Evolutionary conservation across 352 stramenopile species (phyloP), one percentile per base, ranked within the genome.

Genomic region (Phytophthora colocasiae): DNA sequence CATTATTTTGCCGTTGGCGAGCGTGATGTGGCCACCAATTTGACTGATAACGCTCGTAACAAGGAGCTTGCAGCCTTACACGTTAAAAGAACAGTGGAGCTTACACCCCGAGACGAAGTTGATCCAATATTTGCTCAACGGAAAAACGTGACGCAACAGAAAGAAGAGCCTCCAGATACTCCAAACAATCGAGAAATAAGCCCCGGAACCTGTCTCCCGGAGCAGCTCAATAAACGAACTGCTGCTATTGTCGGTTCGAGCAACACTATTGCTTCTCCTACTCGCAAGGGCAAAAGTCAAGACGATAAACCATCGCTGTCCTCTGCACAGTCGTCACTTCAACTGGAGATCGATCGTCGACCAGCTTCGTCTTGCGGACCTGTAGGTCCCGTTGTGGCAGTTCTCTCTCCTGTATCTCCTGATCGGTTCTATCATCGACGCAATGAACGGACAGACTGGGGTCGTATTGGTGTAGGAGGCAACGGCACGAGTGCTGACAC

Each of bases 1-100:
- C 83, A 87, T 49, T 94, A 92, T 58, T 92, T 94, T 74, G 82
- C 81, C n/a, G 70, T 73, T 4, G 80, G 82, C 17, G 69, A 89
- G 27, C 75, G 78, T 19, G 81, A 89, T 39, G 71, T 80, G 11
- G 63, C 85, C n/a, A 89, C 78, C 1, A 73, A 92, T 51, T 47
- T 92, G 43, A 72, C 92, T 10, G 82, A 87, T 58, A 83, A 91
- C 17, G 83, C 61, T 8, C 75, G 86, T 1, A 85, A 84, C 48
- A 89, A 89, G 12, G 82, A 77, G 41, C 69, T 93, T 22, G 72
- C 69, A 26, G 73, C 74, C 11, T 73, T 94, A 36, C 79, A 90
- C 32, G 54, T 69, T 38, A 92, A 87, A 52, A 71, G 71, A 29
- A 87, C 75, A 17, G 72, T 54, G 0, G 41, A 63, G 15, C 63